Evolutionary conservation across 2,329 filamentous ascomycete genomes (phyloP), one percentile per base, ranked within the genome.

Genomic region (Paraphoma chrysanthemicola): DNA sequence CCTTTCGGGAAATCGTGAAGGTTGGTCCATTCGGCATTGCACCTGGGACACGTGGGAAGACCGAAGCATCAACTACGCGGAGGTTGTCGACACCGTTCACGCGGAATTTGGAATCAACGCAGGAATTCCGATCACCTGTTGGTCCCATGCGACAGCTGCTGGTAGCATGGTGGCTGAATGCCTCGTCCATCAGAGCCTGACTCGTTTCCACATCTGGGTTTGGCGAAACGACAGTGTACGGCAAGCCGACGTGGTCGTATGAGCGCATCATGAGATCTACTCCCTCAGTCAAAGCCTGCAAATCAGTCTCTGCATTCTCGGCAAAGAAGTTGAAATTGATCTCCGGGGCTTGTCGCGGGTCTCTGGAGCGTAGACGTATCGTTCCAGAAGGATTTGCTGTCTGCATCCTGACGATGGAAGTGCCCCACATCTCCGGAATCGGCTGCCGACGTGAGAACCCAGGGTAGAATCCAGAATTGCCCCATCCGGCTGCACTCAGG

Each of bases 31-130:
- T 78, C 18, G 82, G 78, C 63, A 84, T 85, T 51, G 77, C 81
- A 53, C 85, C 85, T 2, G 83, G 83, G 17, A 57, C 60, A 51
- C 41, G 16, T 17, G 45, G 52, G 33, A 54, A 89, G 0, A 84
- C 79, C 23, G 80, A 83, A 0, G 85, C 87, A 74, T 89, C 87
- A 0, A 89, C 87, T 2, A 89, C 86, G 29, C 87, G 77, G 48
- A 90, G 68, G 0, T 83, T 82, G 0, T 78, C 71, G 0, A 86
- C 81, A 0, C 85, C 85, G 8, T 82, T 77, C 0, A 90, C 86
- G 11, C 80, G 77, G 68, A 89, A 87, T 48, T 83, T 74, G 0
- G 77, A 78, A 66, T 88, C 83, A 48, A 88, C 69, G 2, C 87
- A 85, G 8, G 84, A 84, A 65, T 80, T 81, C 1, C 78, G 72